These are phyloP conservation scores for Paragyromitra xinjiangensis DNA, from an alignment of 495 filamentous ascomycete species.

Conservation along the genomic window DNA sequence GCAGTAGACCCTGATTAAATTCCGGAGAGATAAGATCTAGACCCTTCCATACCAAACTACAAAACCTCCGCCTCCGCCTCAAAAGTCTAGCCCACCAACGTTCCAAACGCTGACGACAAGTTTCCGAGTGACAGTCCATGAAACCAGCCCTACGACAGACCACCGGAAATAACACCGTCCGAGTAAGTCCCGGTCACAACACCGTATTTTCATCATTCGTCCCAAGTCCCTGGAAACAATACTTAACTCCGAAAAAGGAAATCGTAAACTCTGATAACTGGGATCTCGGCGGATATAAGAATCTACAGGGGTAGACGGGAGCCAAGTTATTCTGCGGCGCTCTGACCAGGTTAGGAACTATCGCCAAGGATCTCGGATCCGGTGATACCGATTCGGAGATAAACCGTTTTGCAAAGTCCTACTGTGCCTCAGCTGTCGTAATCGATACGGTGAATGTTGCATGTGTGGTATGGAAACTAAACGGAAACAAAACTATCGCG, in stretches of 20 bases:
- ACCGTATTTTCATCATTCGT: background rate
- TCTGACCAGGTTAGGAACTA: slow-evolving; percentile 4
- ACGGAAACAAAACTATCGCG: background rate
- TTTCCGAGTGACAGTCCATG: slow-evolving; percentile 19
- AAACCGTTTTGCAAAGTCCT: slow-evolving; percentile 6
- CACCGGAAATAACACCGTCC: slow-evolving; percentile 11
- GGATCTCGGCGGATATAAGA: slow-evolving; percentile 11
- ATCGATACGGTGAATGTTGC: background rate
- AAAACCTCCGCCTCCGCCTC: background rate
- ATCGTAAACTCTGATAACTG: background rate
- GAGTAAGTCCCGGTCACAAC: background rate
- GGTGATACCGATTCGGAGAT: slow-evolving; percentile 13
- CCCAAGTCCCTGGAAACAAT: background rate
- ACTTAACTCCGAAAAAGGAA: background rate
- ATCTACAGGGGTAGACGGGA: background rate
- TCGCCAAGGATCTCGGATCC: slow-evolving; percentile 7
- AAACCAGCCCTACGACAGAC: background rate
- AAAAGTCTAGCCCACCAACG: background rate
- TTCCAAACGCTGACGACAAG: background rate
- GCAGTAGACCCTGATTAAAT: no score
- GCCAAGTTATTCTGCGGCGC: slow-evolving; percentile 13
- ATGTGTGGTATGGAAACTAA: background rate
- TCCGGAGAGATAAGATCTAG: no score
- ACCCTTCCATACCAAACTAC: background rate
- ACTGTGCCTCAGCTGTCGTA: background rate